A percentile compares a stretch with the other conserved stretches of the same genome.
These are phyloP conservation scores for Castanea crenata DNA, from an alignment of 306 rosid genomes.

Conservation along the genomic window DNA sequence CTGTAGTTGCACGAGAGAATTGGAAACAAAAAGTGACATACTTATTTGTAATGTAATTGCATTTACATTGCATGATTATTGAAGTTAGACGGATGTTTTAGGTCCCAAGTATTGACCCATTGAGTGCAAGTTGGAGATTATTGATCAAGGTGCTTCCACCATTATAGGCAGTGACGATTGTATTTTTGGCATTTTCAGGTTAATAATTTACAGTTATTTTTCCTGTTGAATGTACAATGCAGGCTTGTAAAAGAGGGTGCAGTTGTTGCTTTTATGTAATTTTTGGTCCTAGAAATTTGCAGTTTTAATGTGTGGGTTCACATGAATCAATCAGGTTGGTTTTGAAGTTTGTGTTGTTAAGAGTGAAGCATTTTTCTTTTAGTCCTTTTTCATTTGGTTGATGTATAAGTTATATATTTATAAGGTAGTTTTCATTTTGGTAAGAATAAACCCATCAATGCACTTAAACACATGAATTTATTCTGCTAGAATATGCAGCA, in stretches of 20 bases:
- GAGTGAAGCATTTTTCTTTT: background rate
- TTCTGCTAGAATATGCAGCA: background rate
- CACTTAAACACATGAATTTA: background rate
- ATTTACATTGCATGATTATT: too few species aligned
- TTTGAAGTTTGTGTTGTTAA: background rate
- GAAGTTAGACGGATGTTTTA: too few species aligned
- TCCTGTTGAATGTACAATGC: too few species aligned
- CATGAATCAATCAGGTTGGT: background rate
- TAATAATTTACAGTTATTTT: too few species aligned
- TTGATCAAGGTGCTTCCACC: background rate
- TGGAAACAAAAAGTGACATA: too few species aligned
- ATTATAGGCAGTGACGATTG: background rate
- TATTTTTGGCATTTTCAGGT: background rate
- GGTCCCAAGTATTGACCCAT: too few species aligned
- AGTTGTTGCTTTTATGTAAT: background rate
- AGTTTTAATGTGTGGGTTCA: background rate
- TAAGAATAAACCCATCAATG: background rate
- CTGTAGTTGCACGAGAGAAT: too few species aligned
- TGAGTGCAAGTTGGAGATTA: background rate
- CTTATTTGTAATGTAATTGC: too few species aligned
- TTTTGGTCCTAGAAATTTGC: background rate
- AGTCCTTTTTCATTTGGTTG: background rate
- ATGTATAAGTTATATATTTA: background rate
- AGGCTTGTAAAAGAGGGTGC: too few species aligned
- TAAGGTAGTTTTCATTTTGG: background rate